Evolutionary conservation across 768 basidiomycete species (phyloP), one percentile per base, ranked within the genome.

Genomic region (Podaxis sp.): DNA sequence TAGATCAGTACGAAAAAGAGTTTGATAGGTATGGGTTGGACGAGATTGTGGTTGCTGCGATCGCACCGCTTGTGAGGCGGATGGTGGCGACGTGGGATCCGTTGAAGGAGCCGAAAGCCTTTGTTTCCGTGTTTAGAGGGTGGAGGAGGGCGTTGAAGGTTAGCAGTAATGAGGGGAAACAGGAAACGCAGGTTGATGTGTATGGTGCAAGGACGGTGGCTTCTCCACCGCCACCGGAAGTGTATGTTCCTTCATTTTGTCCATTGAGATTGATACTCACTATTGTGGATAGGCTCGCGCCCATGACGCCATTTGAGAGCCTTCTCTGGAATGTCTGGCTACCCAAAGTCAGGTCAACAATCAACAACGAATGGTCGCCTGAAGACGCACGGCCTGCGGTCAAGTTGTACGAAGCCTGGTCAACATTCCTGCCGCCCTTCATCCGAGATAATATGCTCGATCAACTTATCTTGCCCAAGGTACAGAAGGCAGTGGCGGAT

Each of bases 291-390:
- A 86, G 64, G 80, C 76, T 56, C 8, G 48, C 54, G 65, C 80
- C 81, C 2, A 99, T 99, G 97, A 95, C 95, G 15, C 89, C 96
- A 0, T 99, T 93, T 72, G 97, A 99, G 72, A 93, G 90, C 64
- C 79, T 99, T 26, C 75, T 99, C 13, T 99, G 97, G 96, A 93
- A 89, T 66, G 80, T 92, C 10, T 99, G 96, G 97, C 77, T 99
- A 28, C 97, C 97, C 0, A 93, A 87, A 76, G 89, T 99, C n/a
- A 87, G 97, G 28, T 93, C 93, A 0, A 82, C 86, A 11, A 88
- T 99, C 72, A 99, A 99, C 75, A 99, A 99, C 73, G 90, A 95
- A 36, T 99, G 97, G 97, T 77, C 82, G 10, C 87, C 95, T 2
- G 78, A 82, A 56, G 77, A 86, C 41, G 87, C 95, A 3, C 77